phyloP scores from a whole-genome alignment of 2,329 filamentous ascomycete genomes.

The Penicillium brevicompactum region DNA sequence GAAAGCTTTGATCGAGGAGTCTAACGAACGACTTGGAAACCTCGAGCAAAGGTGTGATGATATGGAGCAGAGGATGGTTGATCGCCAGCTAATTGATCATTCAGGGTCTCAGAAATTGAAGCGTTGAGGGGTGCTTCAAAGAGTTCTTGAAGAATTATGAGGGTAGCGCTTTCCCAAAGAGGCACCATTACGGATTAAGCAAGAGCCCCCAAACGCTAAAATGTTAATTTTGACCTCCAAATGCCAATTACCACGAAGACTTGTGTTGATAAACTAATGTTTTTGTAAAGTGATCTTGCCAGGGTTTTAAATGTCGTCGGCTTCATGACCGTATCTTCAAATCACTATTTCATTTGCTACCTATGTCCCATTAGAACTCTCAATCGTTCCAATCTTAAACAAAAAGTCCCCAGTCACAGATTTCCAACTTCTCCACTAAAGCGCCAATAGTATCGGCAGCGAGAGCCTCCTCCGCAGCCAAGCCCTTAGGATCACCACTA shows the following conservation, averaged over 20 bases:
- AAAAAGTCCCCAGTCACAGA: slow-evolving; percentile 82
- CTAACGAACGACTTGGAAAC: not conserved
- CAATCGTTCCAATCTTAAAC: slow-evolving; percentile 22
- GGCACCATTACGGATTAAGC: no score
- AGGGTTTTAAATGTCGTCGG: not conserved
- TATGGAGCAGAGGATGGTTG: not conserved
- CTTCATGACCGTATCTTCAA: not conserved
- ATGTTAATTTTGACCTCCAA: no score
- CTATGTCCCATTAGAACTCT: not conserved
- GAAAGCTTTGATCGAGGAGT: not conserved
- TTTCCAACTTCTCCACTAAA: slow-evolving; percentile 72
- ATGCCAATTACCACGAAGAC: no score
- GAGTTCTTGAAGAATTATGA: no score
- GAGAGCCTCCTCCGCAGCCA: slow-evolving; percentile 65
- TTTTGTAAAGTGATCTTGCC: no score
- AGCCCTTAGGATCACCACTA: slow-evolving; percentile 68
- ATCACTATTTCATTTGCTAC: not conserved
- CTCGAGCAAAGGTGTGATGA: not conserved
- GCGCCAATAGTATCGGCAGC: slow-evolving; percentile 35
- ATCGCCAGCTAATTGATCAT: not conserved
- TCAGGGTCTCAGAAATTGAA: not conserved
- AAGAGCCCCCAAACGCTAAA: no score
- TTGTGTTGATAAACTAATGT: no score
- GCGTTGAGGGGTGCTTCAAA: no score
- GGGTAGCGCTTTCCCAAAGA: no score